Percentiles rank a stretch among this genome's conserved stretches.
Evolutionary conservation across 306 rosid species (phyloP).

Genomic region (Psophocarpus tetragonolobus): DNA sequence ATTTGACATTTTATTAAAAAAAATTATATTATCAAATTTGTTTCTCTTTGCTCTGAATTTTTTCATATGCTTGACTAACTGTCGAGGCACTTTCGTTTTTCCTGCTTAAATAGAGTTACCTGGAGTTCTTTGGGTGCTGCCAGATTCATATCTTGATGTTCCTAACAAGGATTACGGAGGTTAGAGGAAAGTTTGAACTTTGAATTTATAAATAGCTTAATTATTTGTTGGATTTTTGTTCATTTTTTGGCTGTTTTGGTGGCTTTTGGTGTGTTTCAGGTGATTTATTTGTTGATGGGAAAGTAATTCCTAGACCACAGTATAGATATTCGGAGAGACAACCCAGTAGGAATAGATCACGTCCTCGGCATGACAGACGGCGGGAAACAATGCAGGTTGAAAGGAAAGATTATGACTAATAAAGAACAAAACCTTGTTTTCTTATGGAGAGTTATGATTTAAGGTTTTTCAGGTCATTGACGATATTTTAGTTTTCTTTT

Average conservation of each 20-base stretch:
- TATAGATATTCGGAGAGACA: slow-evolving; percentile 68
- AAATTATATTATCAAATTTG: background rate
- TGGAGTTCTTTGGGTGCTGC: slow-evolving; percentile 91
- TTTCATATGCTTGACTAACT: background rate
- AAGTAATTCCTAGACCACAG: slow-evolving; percentile 86
- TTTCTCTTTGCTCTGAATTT: background rate
- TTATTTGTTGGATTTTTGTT: slow-evolving; percentile 3
- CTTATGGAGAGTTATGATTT: background rate
- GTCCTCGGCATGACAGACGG: slow-evolving; percentile 75
- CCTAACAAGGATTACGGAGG: slow-evolving; percentile 96
- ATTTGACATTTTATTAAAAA: background rate
- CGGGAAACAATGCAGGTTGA: slow-evolving; percentile 71
- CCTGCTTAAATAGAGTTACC: slow-evolving; percentile 52
- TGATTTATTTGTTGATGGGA: slow-evolving; percentile 83
- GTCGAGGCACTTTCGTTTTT: slow-evolving; percentile 1
- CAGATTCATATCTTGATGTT: slow-evolving; percentile 92
- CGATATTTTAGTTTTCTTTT: background rate
- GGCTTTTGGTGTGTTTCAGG: slow-evolving; percentile 46
- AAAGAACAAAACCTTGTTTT: background rate
- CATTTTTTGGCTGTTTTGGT: slow-evolving; percentile 23
- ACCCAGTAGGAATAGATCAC: slow-evolving; percentile 62
- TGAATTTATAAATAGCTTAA: background rate
- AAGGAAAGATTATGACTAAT: slow-evolving; percentile 40
- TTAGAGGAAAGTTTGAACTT: slow-evolving; percentile 37
- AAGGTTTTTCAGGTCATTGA: slow-evolving; percentile 15